Conservation (phyloP, 345 rosid genomes). For the Linum usitatissimum region DNA sequence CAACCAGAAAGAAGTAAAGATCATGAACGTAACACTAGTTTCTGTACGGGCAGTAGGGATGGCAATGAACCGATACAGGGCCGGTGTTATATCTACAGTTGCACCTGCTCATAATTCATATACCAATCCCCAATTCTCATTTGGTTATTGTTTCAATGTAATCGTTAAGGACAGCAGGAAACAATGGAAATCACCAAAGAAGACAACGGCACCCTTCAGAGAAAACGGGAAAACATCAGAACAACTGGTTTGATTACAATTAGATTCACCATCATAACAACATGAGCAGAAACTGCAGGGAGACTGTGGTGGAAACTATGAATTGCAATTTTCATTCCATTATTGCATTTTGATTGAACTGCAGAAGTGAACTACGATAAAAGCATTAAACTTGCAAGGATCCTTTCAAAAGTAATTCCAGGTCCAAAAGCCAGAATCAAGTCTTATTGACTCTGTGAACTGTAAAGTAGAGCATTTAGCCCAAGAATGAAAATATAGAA, state of each 20-base stretch:
- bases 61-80: neutral
- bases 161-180: neutral
- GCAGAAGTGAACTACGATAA: neutral
- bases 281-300: neutral
- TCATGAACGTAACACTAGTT: neutral
- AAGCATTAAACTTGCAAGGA: constrained; percentile 24
- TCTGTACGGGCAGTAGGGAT: neutral
- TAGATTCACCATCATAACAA: neutral
- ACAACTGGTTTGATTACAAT: neutral
- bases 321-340: no score
- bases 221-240: neutral
- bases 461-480: no score
- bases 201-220: neutral
- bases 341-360: neutral
- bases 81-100: neutral
- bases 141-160: neutral
- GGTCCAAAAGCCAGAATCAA: constrained; percentile 87
- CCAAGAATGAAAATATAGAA: no score
- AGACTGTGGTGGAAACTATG: no score
- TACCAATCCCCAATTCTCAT: neutral
- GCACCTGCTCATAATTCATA: neutral
- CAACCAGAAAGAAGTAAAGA: neutral
- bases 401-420: constrained; percentile 95
- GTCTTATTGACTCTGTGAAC: constrained; percentile 48
- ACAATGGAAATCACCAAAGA: neutral